Evolutionary conservation across 1,284 basidiomycete species (phyloP).

Genomic region (Moesziomyces antarcticus): DNA sequence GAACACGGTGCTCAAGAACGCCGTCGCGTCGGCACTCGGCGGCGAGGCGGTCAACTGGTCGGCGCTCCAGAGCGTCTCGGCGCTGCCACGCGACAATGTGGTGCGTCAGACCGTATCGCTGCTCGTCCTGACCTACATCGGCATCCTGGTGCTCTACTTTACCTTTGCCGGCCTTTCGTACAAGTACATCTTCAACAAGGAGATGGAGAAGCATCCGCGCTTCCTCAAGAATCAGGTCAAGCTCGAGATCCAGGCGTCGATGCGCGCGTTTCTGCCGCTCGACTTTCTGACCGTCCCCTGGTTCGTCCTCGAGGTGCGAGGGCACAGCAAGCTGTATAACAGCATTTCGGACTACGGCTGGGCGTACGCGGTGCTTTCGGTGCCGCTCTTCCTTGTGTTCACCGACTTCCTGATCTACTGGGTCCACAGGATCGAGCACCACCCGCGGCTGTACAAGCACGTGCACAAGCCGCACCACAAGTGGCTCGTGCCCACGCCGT

Average conservation of each 20-base stretch:
- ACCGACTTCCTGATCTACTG: conserved; percentile 94
- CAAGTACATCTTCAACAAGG: conserved; percentile 89
- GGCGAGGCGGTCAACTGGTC: conserved; percentile 40
- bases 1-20: conserved; percentile 36
- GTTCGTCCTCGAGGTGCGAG: conserved; percentile 92
- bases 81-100: conserved; percentile 55
- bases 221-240: conserved; percentile 86
- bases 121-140: conserved; percentile 78
- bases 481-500: conserved; percentile 98
- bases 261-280: conserved; percentile 79
- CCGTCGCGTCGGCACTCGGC: conserved; percentile 25
- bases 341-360: conserved; percentile 72
- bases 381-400: conserved; percentile 79
- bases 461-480: conserved; percentile 97
- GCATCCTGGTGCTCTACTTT: conserved; percentile 77
- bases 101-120: conserved; percentile 81
- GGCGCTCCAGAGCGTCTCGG: conserved; percentile 33
- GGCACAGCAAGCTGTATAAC: conserved; percentile 83
- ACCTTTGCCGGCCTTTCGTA: conserved; percentile 82
- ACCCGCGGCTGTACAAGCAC: conserved; percentile 86
- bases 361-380: conserved; percentile 61
- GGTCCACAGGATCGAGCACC: conserved; percentile 90
- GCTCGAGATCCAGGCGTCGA: conserved; percentile 81
- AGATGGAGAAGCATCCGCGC: conserved; percentile 93
- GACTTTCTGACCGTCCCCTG: conserved; percentile 85